Conservation (phyloP, 2,329 filamentous ascomycete species). For the Ceratocystis cacaofunesta region DNA sequence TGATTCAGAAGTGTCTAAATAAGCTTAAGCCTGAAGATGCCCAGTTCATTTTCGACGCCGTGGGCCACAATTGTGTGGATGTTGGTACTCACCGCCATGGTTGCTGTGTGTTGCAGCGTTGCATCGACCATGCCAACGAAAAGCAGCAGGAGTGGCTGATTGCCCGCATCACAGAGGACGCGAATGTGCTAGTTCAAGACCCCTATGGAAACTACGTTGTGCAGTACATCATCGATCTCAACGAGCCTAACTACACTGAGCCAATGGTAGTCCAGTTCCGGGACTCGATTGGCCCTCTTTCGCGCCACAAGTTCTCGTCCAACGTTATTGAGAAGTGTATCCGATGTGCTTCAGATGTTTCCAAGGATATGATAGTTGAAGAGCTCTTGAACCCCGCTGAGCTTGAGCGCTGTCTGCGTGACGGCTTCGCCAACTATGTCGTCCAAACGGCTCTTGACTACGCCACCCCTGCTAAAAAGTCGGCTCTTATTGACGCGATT, state of each 20-base stretch:
- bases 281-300: constrained; percentile 54
- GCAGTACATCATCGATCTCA: constrained; percentile 93
- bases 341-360: constrained; percentile 61
- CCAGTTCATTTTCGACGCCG: constrained; percentile 93
- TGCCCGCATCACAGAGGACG: constrained; percentile 70
- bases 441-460: constrained; percentile 92
- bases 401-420: constrained; percentile 76
- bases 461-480: constrained; percentile 57
- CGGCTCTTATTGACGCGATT: constrained; percentile 65
- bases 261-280: constrained; percentile 72
- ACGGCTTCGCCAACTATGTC: constrained; percentile 94
- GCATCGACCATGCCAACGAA: constrained; percentile 90
- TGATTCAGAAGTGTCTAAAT: constrained; percentile 98
- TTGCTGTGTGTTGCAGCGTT: constrained; percentile 94
- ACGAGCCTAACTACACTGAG: constrained; percentile 74
- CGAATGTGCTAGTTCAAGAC: constrained; percentile 82
- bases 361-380: constrained; percentile 67
- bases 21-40: constrained; percentile 73
- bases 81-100: constrained; percentile 96
- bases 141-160: constrained; percentile 81
- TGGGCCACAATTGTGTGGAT: constrained; percentile 70
- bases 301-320: constrained; percentile 97
- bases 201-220: constrained; percentile 98
- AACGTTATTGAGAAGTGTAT: constrained; percentile 97
- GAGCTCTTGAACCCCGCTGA: constrained; percentile 63